Evolutionary conservation across 148 eudicot species (phyloP).

Genomic region (Rheum nobile): DNA sequence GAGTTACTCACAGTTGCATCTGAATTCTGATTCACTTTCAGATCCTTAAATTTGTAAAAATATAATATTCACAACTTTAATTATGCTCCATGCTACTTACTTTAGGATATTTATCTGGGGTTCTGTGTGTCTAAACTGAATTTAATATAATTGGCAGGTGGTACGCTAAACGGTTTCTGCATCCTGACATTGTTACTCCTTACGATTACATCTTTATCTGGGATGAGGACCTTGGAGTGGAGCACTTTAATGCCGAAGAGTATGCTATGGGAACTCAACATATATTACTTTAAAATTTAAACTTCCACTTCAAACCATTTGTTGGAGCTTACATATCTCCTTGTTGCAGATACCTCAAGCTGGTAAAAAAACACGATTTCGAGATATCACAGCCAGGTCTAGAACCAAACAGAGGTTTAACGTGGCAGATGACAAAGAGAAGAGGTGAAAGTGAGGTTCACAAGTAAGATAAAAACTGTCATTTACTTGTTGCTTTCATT

Average conservation of each 20-base stretch:
- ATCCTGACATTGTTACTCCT: conserved; percentile 65
- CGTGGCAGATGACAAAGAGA: conserved; percentile 84
- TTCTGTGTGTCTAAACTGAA: background rate
- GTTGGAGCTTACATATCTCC: background rate
- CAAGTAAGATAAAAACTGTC: conserved; percentile 33
- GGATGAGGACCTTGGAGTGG: conserved; percentile 86
- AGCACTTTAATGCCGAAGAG: conserved; percentile 59
- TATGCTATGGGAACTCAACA: conserved; percentile 16
- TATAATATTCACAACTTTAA: background rate
- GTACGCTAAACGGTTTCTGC: conserved; percentile 85
- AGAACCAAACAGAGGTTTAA: conserved; percentile 46
- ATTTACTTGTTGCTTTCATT: background rate
- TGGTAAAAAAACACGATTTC: conserved; percentile 56
- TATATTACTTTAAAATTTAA: background rate
- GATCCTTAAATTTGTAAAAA: background rate
- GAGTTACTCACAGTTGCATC: background rate
- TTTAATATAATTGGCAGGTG: conserved; percentile 43
- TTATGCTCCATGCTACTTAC: background rate
- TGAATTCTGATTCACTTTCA: background rate
- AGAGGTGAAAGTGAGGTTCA: conserved; percentile 71
- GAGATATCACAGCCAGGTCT: conserved; percentile 93
- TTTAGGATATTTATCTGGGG: background rate
- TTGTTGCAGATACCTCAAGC: conserved; percentile 44
- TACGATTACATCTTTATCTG: conserved; percentile 83
- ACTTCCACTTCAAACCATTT: background rate